Evolutionary conservation across 441 rosid genomes (phyloP).

Genomic region (Hypseocharis bilobata): DNA sequence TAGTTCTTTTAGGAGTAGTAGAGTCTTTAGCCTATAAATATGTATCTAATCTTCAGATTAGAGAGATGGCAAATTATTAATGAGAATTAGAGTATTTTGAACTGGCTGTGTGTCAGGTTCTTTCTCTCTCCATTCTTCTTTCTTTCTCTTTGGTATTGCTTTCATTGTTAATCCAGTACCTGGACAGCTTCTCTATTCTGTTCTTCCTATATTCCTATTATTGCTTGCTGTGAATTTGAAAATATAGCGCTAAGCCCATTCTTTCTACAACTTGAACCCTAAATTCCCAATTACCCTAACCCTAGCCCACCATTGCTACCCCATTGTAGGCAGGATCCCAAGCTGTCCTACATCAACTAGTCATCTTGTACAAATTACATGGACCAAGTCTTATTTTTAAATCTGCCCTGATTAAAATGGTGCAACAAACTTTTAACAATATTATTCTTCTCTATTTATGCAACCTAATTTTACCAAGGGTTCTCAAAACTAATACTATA

Average conservation of each 20-base stretch:
- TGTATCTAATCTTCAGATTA: constrained; percentile 7
- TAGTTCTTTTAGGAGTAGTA: no score
- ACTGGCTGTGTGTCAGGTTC: constrained; percentile 5
- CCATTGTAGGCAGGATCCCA: neutral
- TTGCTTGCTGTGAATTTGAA: no score
- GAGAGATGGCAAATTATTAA: neutral
- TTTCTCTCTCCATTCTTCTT: constrained; percentile 15
- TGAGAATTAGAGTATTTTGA: neutral
- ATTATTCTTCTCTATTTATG: neutral
- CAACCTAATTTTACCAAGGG: neutral
- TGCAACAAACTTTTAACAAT: neutral
- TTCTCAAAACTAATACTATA: neutral
- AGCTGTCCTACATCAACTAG: neutral
- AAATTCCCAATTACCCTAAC: no score
- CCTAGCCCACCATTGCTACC: no score
- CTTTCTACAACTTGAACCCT: no score
- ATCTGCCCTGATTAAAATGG: neutral
- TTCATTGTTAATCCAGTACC: no score
- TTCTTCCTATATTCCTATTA: no score
- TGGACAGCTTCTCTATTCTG: no score
- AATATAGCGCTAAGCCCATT: no score
- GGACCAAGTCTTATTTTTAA: neutral
- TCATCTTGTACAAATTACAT: neutral
- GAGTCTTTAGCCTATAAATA: no score
- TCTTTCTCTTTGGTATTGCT: no score